These are phyloP conservation scores for Yamadazyma diospyri DNA, from an alignment of 1,139 yeast species.

Conservation along the genomic window DNA sequence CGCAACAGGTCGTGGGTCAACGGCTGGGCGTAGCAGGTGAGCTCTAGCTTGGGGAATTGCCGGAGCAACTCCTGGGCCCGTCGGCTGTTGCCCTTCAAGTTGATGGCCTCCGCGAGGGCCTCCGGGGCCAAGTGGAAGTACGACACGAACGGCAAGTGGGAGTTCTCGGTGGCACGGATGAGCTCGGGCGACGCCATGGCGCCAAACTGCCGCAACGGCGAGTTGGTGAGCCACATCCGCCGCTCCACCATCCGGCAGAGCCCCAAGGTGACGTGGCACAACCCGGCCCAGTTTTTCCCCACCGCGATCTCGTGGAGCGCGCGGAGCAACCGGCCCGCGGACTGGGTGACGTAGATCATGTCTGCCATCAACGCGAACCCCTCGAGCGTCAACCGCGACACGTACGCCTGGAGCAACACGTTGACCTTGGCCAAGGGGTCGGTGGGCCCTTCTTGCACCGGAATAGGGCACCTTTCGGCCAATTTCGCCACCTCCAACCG, in stretches of 20 bases:
- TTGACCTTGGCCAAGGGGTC: slow-evolving; percentile 81
- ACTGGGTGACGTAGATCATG: slow-evolving; percentile 89
- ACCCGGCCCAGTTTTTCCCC: slow-evolving; percentile 67
- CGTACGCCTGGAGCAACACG: slow-evolving; percentile 77
- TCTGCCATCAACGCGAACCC: slow-evolving; percentile 94
- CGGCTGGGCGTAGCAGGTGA: slow-evolving; percentile 69
- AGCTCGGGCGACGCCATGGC: slow-evolving; percentile 60
- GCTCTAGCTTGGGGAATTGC: slow-evolving; percentile 65
- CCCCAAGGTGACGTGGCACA: slow-evolving; percentile 57
- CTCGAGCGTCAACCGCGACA: slow-evolving; percentile 69
- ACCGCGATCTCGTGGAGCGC: slow-evolving; percentile 82
- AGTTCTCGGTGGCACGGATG: slow-evolving; percentile 70
- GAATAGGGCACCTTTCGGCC: slow-evolving; percentile 77
- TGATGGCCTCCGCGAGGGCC: slow-evolving; percentile 79
- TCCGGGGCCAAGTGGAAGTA: slow-evolving; percentile 69
- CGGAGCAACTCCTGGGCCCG: slow-evolving; percentile 58
- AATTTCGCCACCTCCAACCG: slow-evolving; percentile 69
- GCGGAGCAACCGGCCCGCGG: slow-evolving; percentile 84
- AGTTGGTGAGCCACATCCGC: slow-evolving; percentile 78
- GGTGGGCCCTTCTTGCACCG: slow-evolving; percentile 67
- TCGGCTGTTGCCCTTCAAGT: slow-evolving; percentile 66
- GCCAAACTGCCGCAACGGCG: slow-evolving; percentile 83
- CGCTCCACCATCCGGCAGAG: slow-evolving; percentile 78
- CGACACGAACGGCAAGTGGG: slow-evolving; percentile 79
- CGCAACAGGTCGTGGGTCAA: slow-evolving; percentile 64